Base-by-base conservation (phyloP, 2,329 filamentous ascomycete genomes). In the Sclerotinia spermophila region DNA sequence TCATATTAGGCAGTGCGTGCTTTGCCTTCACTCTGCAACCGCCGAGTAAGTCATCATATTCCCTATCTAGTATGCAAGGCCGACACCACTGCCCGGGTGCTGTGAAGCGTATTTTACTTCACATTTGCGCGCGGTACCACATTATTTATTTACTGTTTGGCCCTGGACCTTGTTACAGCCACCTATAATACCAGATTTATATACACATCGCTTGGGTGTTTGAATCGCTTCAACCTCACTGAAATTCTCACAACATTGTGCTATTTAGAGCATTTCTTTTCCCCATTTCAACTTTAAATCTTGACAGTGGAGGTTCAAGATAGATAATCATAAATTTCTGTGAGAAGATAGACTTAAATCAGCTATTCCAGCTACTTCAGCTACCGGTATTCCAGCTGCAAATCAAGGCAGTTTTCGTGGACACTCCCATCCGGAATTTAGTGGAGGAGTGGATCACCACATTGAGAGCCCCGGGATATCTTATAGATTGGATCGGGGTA, bases 181-280 rank as follows among this genome's bases (percentile, higher is more conserved):
- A 73, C 74, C 71, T 76, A 76, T 76, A 76, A 73, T 62, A 74
- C 53, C 72, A 67, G 48, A 68, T 69, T 71, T 62, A 69, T 76
- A 76, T 76, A 74, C 71, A 72, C 71, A 71, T 73, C 65, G 58
- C 71, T 74, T 72, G 69, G 59, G 42, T 30, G 30, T 45, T 35
- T 33, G 17, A 8, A 42, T 60, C n/a, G 44, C 44, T 51, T 51
- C 33, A 42, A 17, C 27, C 38, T 65, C 58, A 69, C 17, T 56
- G 30, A 38, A 69, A 56, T 60, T 38, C 27, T 40, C 0, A 30
- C n/a, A 38, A 53, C 17, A 24, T n/a, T 24, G 44, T 38, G 48
- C 59, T 66, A 65, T 66, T 42, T 38, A 40, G 30, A 38, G 38
- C 35, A 24, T 44, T 44, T 55, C 48, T 45, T 17, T 42, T 51